Evolutionary conservation across 352 stramenopile species (phyloP).

Genomic region (Paralagenidium karlingii): DNA sequence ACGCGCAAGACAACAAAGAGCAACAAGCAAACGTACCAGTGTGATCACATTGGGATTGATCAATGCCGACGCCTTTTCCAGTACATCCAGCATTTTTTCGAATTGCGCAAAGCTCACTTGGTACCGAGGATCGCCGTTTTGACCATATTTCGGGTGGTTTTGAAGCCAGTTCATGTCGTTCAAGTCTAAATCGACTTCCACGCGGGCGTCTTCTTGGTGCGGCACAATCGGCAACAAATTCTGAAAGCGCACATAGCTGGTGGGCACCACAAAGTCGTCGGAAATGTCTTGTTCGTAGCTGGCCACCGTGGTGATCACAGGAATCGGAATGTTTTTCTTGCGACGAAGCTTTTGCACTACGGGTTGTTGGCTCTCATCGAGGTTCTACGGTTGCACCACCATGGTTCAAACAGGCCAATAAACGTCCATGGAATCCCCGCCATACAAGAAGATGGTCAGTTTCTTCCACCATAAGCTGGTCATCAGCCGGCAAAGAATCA

Average conservation of each 20-base stretch:
- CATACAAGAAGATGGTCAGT: no score
- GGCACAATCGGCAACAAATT: conserved; percentile 23
- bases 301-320: conserved; percentile 52
- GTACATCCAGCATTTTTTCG: conserved; percentile 72
- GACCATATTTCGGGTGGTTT: conserved; percentile 70
- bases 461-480: background rate
- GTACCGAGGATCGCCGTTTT: conserved; percentile 66
- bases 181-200: conserved; percentile 69
- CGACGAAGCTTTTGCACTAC: conserved; percentile 27
- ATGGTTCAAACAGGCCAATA: no score
- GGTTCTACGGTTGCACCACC: conserved; percentile 16
- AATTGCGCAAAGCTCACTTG: conserved; percentile 53
- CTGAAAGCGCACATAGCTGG: conserved; percentile 78
- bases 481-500: background rate
- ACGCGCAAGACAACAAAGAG: conserved; percentile 2
- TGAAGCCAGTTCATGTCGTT: conserved; percentile 83
- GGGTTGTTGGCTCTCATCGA: conserved; percentile 40
- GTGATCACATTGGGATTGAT: conserved; percentile 72
- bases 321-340: conserved; percentile 81
- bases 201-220: conserved; percentile 22
- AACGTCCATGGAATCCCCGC: no score
- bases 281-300: conserved; percentile 55
- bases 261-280: conserved; percentile 56
- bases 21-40: conserved; percentile 6
- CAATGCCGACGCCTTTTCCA: conserved; percentile 73